phyloP scores from a whole-genome alignment of 2,329 filamentous ascomycete genomes.

The Chaetomium globosum region DNA sequence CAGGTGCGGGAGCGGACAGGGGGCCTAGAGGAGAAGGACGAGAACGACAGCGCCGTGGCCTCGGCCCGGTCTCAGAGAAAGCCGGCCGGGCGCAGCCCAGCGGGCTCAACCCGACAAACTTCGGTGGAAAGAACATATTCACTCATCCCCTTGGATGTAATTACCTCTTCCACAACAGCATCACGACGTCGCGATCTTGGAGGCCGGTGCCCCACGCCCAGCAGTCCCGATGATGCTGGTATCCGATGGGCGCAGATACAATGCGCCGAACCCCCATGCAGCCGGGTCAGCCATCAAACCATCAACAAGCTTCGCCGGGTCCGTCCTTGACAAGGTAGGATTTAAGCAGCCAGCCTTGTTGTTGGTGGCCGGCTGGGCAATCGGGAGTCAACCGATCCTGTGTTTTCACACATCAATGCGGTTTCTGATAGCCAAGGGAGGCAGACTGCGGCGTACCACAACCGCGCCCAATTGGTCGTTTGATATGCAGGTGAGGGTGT shows the following conservation, averaged over 20 bases:
- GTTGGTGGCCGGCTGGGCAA: background rate
- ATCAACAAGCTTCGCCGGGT: background rate
- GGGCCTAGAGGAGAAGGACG: background rate
- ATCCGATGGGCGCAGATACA: background rate
- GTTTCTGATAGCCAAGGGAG: background rate
- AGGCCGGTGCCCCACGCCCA: background rate
- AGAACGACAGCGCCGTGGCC: background rate
- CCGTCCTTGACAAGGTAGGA: background rate
- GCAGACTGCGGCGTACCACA: slow-evolving; percentile 9
- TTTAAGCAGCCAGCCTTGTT: slow-evolving; percentile 11
- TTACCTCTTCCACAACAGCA: background rate
- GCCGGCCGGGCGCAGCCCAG: too few relatives aligned
- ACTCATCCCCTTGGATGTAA: background rate
- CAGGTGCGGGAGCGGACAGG: background rate
- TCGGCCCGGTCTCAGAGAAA: slow-evolving; percentile 1
- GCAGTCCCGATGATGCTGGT: slow-evolving; percentile 4
- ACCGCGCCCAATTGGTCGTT: slow-evolving; percentile 15
- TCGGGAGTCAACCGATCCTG: background rate
- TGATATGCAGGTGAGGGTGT: slow-evolving; percentile 17
- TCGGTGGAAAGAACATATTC: background rate
- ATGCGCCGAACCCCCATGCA: background rate
- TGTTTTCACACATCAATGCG: slow-evolving; percentile 4
- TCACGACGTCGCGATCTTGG: background rate
- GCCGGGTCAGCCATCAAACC: background rate
- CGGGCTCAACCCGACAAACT: background rate